Conservation (phyloP, 306 rosid species). For the Lathyrus sativus region DNA sequence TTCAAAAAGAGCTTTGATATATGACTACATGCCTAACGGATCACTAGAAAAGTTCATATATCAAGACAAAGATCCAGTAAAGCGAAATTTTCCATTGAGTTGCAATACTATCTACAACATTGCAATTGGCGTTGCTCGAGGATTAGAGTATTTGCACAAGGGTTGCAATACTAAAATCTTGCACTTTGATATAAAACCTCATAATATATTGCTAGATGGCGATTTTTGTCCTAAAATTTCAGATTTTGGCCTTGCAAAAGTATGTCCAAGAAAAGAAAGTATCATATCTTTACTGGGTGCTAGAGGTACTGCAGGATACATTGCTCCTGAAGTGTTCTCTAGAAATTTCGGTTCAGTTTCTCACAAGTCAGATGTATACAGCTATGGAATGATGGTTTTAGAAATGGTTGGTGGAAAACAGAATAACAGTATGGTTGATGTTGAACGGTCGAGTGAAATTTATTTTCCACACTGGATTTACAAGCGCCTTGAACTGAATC, state of each 20-base stretch:
- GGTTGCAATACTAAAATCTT: constrained; percentile 36
- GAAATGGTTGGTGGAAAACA: no score
- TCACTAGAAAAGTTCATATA: constrained; percentile 37
- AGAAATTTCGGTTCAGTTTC: no score
- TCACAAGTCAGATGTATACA: no score
- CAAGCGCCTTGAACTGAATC: no score
- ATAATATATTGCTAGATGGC: constrained; percentile 28
- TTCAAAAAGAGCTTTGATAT: constrained; percentile 35
- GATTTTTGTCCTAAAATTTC: constrained; percentile 38
- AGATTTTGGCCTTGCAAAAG: constrained; percentile 42
- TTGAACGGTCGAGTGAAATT: no score
- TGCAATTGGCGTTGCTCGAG: constrained; percentile 36
- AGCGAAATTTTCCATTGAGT: background rate
- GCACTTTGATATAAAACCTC: constrained; percentile 45
- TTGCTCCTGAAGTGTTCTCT: constrained; percentile 24
- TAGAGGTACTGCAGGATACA: constrained; percentile 35
- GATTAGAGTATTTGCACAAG: constrained; percentile 33
- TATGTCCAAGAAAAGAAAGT: constrained; percentile 33
- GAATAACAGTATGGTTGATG: no score
- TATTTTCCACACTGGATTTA: no score
- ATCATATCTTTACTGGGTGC: constrained; percentile 27
- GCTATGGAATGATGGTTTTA: no score
- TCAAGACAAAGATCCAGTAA: background rate
- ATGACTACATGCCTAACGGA: constrained; percentile 34
- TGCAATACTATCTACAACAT: constrained; percentile 34